Conservation (phyloP, 1,284 basidiomycete species). For the Ganoderma sinense region DNA sequence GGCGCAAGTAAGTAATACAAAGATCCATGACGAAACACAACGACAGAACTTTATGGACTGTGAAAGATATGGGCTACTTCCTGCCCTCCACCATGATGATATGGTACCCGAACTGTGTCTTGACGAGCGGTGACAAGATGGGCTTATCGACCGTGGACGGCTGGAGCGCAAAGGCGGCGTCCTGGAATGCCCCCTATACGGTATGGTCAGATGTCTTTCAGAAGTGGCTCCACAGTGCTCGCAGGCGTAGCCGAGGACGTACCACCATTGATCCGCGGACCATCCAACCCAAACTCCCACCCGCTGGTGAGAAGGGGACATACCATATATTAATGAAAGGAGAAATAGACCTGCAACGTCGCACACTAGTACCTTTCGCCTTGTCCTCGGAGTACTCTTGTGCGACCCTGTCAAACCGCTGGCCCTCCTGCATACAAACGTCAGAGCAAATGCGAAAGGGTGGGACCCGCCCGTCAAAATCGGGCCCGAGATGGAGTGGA, state of each 20-base stretch:
- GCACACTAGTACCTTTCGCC: slow-evolving; percentile 68
- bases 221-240: background rate
- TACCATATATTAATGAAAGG: background rate
- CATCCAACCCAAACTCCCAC: slow-evolving; percentile 88
- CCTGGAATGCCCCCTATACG: slow-evolving; percentile 75
- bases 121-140: slow-evolving; percentile 72
- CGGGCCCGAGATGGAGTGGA: background rate
- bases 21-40: background rate
- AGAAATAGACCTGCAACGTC: background rate
- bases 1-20: background rate
- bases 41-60: background rate
- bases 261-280: slow-evolving; percentile 82
- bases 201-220: background rate
- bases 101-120: slow-evolving; percentile 87
- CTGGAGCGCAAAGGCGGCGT: slow-evolving; percentile 79
- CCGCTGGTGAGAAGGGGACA: slow-evolving; percentile 52
- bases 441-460: no score
- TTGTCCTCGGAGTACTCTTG: slow-evolving; percentile 90
- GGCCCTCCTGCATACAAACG: slow-evolving; percentile 68
- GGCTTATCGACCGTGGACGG: slow-evolving; percentile 85
- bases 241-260: slow-evolving; percentile 30
- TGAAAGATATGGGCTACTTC: slow-evolving; percentile 50
- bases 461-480: background rate
- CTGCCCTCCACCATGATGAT: slow-evolving; percentile 89
- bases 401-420: slow-evolving; percentile 84